Base-by-base conservation (phyloP, 257 asterid genomes). In the Cynanchum wilfordii region DNA sequence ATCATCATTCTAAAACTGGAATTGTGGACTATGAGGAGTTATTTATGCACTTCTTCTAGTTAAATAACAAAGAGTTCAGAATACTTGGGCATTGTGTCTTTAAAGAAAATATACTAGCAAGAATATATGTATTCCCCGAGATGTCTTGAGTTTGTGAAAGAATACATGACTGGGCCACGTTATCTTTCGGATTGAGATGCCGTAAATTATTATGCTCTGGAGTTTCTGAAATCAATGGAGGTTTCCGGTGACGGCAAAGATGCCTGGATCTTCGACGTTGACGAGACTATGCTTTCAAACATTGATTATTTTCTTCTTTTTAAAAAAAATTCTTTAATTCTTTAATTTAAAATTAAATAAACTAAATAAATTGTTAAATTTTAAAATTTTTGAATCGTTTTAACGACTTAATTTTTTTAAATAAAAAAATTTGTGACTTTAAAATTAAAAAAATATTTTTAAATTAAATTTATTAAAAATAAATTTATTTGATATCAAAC, bases 251-350 rank as follows among this genome's bases (percentile, higher is more conserved):
- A 80, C 65, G 89, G 90, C n/a, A 89, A 87, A 80, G 89, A 86
- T 59, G 97, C 89, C 40, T 93, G 98, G 96, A 76, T 93, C 67
- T 93, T 93, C 79, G 98, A 93, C 77, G 73, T 93, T 52, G 98
- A 93, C 58, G 98, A 93, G 84, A 92, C 97, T 12, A 73, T 92
- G 81, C 86, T 92, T 15, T 86, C 94, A 15, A 92, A 92, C 66
- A 75, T 92, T 59, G 97, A 97, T 3, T 90, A 85, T 82, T 92
- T 88, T 70, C 85, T 83, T n/a, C n/a, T n/a, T n/a, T n/a, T n/a
- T n/a, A n/a, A n/a, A n/a, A n/a, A n/a, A n/a, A n/a, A n/a, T n/a
- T n/a, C n/a, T n/a, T n/a, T n/a, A n/a, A n/a, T n/a, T n/a, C n/a
- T n/a, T n/a, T n/a, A n/a, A n/a, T n/a, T n/a, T n/a, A n/a, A n/a